Evolutionary conservation across 192 early-diverging fungal species (phyloP), one percentile per base, ranked within the genome.

Genomic region (Backusella tarrabulga): DNA sequence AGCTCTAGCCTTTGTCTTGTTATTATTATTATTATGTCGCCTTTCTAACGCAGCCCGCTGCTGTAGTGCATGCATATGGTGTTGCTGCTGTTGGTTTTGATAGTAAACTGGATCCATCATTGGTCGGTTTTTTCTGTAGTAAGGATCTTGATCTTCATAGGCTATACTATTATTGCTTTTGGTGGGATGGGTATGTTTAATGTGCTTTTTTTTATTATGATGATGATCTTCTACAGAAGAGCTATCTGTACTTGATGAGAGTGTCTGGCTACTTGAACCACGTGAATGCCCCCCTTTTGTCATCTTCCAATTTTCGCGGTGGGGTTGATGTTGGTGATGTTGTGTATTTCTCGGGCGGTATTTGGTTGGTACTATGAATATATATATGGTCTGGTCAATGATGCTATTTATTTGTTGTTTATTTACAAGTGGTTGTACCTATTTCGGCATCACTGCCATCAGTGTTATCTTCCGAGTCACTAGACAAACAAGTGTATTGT

Each of bases 71-170:
- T 75, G 73, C 23, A 66, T 26, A 8, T 68, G 66, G 19, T 67
- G 52, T 46, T 68, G 38, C 12, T 67, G 66, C 6, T 75, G 74
- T 15, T 60, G 63, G 23, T 38, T 17, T 46, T 74, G 73, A 41
- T 74, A 74, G 36, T 74, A 76, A 5, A 70, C 40, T 8, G 67
- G 60, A n/a, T 70, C 68, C 74, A 75, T 67, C 23, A 44, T 60
- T 41, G 60, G 56, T 41, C 68, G n/a, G 21, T 70, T 63, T 26
- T 63, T 63, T 63, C 23, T 63, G 56, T 26, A 63, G 56, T 63
- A 63, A 63, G 34, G 68, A 19, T 69, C 34, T 69, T 40, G 68
- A 35, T 70, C 19, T 36, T 41, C 38, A 40, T 21, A 40, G 34
- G 34, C n/a, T 70, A 4, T 41, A 36, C 41, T 69, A 3, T 36